These are phyloP conservation scores for Nemania diffusa DNA, from an alignment of 2,329 filamentous ascomycete species.

Conservation along the genomic window DNA sequence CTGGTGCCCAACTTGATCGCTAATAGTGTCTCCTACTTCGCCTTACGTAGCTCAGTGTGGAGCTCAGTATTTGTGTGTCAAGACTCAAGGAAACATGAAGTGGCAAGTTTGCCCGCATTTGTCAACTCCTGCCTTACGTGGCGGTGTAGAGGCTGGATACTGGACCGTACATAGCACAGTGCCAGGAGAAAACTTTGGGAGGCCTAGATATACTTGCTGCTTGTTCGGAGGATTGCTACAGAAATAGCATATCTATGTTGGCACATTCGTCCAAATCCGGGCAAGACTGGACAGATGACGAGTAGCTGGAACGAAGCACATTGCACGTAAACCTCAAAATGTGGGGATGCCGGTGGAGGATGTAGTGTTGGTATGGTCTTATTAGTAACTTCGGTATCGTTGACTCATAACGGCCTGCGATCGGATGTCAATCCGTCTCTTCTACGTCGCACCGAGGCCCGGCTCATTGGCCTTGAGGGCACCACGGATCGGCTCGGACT, in stretches of 20 bases:
- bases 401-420: constrained; percentile 26
- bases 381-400: constrained; percentile 24
- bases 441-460: not conserved
- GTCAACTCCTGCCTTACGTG: constrained; percentile 43
- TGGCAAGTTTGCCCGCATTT: constrained; percentile 37
- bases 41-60: constrained; percentile 45
- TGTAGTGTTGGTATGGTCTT: constrained; percentile 17
- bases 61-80: constrained; percentile 40
- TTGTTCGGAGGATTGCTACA: constrained; percentile 20
- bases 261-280: constrained; percentile 14
- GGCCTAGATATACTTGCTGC: constrained; percentile 17
- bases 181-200: constrained; percentile 12
- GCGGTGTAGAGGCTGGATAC: constrained; percentile 36
- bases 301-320: constrained; percentile 15
- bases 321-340: constrained; percentile 23
- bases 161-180: constrained; percentile 14
- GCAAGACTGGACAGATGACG: constrained; percentile 15
- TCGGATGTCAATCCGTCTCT: constrained; percentile 20
- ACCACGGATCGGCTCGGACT: constrained; percentile 12
- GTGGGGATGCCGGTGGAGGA: constrained; percentile 12
- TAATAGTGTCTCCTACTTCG: constrained; percentile 41
- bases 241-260: constrained; percentile 32
- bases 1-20: constrained; percentile 43
- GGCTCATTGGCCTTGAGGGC: constrained; percentile 9
- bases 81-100: constrained; percentile 38